These are phyloP conservation scores for Luffa aegyptiaca DNA, from an alignment of 306 rosid species.

Conservation along the genomic window DNA sequence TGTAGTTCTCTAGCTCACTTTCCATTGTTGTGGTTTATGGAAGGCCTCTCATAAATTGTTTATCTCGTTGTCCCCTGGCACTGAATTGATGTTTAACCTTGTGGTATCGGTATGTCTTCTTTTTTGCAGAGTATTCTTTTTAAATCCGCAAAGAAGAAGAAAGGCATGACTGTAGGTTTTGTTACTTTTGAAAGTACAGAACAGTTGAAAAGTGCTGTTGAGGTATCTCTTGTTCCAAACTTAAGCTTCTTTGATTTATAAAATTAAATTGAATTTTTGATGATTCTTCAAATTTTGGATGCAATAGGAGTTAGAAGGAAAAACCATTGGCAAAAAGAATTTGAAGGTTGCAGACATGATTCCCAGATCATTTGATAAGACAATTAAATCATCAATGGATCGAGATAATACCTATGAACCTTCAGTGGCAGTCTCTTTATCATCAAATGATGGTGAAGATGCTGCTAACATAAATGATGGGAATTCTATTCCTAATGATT, in stretches of 20 bases:
- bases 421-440: background rate
- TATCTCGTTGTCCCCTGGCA: background rate
- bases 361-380: constrained; percentile 64
- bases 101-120: background rate
- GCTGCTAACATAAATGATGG: constrained; percentile 27
- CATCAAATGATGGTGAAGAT: constrained; percentile 29
- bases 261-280: background rate
- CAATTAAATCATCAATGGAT: constrained; percentile 23
- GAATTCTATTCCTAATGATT: constrained; percentile 27
- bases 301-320: constrained; percentile 55
- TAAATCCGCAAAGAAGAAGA: constrained; percentile 79
- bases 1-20: background rate
- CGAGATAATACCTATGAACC: constrained; percentile 10
- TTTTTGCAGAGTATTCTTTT: constrained; percentile 45
- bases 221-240: constrained; percentile 37
- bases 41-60: background rate
- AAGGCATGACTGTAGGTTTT: constrained; percentile 71
- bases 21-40: background rate
- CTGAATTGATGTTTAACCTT: background rate
- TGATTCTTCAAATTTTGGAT: background rate
- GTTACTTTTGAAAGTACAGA: constrained; percentile 57
- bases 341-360: constrained; percentile 65
- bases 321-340: constrained; percentile 48
- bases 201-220: constrained; percentile 41
- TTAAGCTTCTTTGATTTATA: constrained; percentile 11